phyloP scores from a whole-genome alignment of 768 basidiomycete genomes.

The Trametes meyenii region DNA sequence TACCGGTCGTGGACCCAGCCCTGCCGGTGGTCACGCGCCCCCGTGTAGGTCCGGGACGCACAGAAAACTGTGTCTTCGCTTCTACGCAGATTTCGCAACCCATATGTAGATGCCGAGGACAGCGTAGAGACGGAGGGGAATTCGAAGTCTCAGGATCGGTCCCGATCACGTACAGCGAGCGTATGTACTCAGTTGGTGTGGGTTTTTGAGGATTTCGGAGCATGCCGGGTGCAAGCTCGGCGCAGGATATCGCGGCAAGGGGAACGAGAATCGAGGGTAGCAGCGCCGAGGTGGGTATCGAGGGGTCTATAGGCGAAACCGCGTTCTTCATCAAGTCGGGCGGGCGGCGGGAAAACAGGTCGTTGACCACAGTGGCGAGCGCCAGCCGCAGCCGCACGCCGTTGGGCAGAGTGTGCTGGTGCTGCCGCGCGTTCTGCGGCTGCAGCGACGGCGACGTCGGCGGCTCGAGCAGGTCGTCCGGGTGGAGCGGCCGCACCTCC shows the following conservation, averaged over 20 bases:
- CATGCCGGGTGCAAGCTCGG: neutral
- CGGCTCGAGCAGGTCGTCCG: constrained; percentile 55
- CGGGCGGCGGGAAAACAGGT: constrained; percentile 74
- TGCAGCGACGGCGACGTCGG: constrained; percentile 52
- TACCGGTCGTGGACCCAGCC: constrained; percentile 28
- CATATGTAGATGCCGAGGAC: constrained; percentile 72
- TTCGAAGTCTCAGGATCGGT: constrained; percentile 64
- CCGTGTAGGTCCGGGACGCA: constrained; percentile 12
- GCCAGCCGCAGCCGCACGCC: constrained; percentile 79
- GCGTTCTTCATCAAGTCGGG: constrained; percentile 40
- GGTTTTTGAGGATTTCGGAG: constrained; percentile 21
- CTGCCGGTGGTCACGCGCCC: constrained; percentile 19
- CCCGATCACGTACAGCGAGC: constrained; percentile 59
- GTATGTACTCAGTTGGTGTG: constrained; percentile 43
- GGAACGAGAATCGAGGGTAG: constrained; percentile 37
- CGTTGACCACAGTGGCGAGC: constrained; percentile 77
- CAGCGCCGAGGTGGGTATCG: constrained; percentile 29
- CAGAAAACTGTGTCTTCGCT: constrained; percentile 41
- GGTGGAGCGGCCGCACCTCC: constrained; percentile 56
- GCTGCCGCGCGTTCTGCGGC: constrained; percentile 36
- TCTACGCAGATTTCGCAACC: constrained; percentile 80
- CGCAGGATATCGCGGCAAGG: constrained; percentile 25
- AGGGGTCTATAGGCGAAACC: constrained; percentile 27
- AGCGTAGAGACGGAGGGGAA: constrained; percentile 64
- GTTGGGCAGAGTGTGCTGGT: constrained; percentile 73